A percentile compares a stretch with the other conserved stretches of the same genome.
These are phyloP conservation scores for Fusarium pseudoanthophilum DNA, from an alignment of 2,329 filamentous ascomycete genomes.

Conservation along the genomic window DNA sequence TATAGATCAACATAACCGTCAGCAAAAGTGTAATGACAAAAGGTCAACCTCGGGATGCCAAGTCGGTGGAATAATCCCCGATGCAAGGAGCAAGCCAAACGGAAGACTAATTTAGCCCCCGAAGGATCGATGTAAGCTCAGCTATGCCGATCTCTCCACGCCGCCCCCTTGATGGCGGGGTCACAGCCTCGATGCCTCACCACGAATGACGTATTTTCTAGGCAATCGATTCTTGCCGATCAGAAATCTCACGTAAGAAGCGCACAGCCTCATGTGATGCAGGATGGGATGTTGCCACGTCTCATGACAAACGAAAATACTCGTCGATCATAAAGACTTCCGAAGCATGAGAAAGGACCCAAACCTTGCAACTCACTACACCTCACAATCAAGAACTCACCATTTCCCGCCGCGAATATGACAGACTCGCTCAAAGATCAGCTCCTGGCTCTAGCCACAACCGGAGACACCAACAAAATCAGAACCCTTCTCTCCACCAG, in stretches of 20 bases:
- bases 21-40: accelerated
- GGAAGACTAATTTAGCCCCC: background rate
- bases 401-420: accelerated
- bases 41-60: background rate
- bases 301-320: background rate
- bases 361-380: background rate
- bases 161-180: background rate
- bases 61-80: background rate
- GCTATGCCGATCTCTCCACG: background rate
- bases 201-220: background rate
- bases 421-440: background rate
- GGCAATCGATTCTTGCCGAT: background rate
- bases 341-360: background rate
- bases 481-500: background rate
- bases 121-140: background rate
- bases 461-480: background rate
- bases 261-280: background rate
- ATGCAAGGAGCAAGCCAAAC: background rate
- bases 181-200: background rate
- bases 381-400: too few species aligned
- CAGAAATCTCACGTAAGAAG: background rate
- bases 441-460: background rate
- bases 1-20: background rate
- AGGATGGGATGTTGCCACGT: background rate
- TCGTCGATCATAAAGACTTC: background rate